Evolutionary conservation across 805 yeast genomes (phyloP).

Genomic region (Maudiozyma serrabonitensis): DNA sequence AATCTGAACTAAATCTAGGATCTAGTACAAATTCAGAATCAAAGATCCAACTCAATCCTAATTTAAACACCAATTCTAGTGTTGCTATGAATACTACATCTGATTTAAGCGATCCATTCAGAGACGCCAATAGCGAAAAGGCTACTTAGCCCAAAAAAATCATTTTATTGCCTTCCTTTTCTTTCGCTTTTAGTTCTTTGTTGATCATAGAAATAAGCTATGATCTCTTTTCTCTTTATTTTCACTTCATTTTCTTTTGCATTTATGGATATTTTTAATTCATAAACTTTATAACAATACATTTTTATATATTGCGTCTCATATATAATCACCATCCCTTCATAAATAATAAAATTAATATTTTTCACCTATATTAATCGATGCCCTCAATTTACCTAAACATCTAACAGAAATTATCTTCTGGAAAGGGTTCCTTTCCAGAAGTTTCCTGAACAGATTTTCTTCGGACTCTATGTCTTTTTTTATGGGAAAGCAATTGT

Average conservation of each 20-base stretch:
- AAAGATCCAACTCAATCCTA: neutral
- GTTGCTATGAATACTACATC: neutral
- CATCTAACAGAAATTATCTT: too few species aligned
- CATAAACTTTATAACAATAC: neutral
- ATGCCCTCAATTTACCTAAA: neutral
- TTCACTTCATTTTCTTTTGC: neutral
- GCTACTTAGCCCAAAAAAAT: neutral
- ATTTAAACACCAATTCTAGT: neutral
- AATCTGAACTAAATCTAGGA: neutral
- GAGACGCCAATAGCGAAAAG: neutral
- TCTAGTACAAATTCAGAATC: neutral
- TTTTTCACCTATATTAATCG: constrained; percentile 1
- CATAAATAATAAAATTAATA: neutral
- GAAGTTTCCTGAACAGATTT: too few species aligned
- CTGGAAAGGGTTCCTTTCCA: too few species aligned
- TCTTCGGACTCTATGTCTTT: neutral
- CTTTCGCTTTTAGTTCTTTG: neutral
- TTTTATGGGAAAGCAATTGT: neutral
- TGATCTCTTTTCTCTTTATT: neutral
- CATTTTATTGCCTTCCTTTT: neutral
- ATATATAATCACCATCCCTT: neutral
- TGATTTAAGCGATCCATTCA: neutral
- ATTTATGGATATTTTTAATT: neutral
- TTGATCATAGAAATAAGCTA: neutral
- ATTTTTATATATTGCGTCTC: neutral